Evolutionary conservation across 1,284 basidiomycete genomes (phyloP), one percentile per base, ranked within the genome.

Genomic region (Sporisorium exsertum): DNA sequence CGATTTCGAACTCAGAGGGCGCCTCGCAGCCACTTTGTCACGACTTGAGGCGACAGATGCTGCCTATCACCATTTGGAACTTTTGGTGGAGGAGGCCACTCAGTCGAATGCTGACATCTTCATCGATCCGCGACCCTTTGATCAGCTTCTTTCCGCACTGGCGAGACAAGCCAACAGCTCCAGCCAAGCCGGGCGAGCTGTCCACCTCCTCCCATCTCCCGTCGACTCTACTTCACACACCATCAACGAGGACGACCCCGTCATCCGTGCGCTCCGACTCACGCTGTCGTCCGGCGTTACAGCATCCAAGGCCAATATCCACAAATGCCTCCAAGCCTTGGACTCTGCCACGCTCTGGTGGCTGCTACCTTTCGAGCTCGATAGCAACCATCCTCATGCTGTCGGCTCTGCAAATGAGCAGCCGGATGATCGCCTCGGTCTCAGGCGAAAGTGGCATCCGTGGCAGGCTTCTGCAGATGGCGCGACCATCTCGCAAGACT

Each of bases 61-160:
- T 12, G 69, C 69, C 18, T 59, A 47, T 24, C 26, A 18, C 5
- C 69, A 63, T 1, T 29, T 72, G 45, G 5, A 33, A 37, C 6
- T 22, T 5, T 15, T 72, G 2, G 69, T 65, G 6, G 15, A 59
- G 18, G 32, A 63, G 18, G 59, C 52, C 12, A 3, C 16, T 13
- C 26, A 24, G 7, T 20, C 35, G 6, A 42, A 50, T 18, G 24
- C 37, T 1, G 18, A 50, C 12, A 22, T 12, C 13, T 42, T 27
- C 51, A 52, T 70, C 50, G 72, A 75, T 33, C 72, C 63, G 3
- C 56, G 72, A 10, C 72, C 72, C 49, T 75, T 75, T 27, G 72
- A 75, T 12, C 63, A 66, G 46, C 72, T 75, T n/a, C 51, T 75
- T 6, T 56, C 54, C 13, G 67, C 63, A 7, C 35, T 75, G 16